phyloP scores from a whole-genome alignment of 768 basidiomycete species.

The Mycena belliarum region DNA sequence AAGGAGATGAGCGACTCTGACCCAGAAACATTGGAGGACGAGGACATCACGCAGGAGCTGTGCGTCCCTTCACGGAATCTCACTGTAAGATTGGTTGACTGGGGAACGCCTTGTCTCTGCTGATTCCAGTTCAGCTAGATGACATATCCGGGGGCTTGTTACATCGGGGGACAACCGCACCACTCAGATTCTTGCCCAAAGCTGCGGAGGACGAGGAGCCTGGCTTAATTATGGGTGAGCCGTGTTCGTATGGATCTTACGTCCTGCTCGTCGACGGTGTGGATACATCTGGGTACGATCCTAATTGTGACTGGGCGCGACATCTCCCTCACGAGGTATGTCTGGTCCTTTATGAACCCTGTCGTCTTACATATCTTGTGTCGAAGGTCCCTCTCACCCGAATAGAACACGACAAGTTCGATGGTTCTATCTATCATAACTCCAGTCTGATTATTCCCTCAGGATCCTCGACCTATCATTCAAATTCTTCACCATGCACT shows the following conservation, averaged over 20 bases:
- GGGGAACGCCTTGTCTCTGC: not conserved
- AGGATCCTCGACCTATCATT: constrained; percentile 41
- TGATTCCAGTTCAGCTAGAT: constrained; percentile 13
- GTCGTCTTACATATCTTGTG: too few relatives aligned
- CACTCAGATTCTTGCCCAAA: not conserved
- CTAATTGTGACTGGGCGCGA: constrained; percentile 18
- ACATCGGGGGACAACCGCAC: constrained; percentile 1
- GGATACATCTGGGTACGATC: not conserved
- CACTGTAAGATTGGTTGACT: constrained; percentile 4
- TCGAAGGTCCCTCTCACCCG: not conserved
- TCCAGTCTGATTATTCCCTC: not conserved
- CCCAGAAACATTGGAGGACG: not conserved
- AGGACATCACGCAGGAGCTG: constrained; percentile 16
- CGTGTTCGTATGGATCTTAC: not conserved
- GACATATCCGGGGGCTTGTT: constrained; percentile 6
- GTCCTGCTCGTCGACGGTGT: constrained; percentile 18
- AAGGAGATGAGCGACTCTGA: not conserved
- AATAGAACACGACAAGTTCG: constrained; percentile 24
- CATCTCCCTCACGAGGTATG: constrained; percentile 4
- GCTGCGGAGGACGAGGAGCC: not conserved
- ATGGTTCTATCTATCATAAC: not conserved
- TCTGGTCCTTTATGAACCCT: too few relatives aligned
- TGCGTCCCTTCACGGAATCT: constrained; percentile 5
- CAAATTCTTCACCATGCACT: constrained; percentile 40
- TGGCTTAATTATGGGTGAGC: not conserved